Evolutionary conservation across 1,139 yeast species (phyloP).

Genomic region (Diutina pseudorugosa): DNA sequence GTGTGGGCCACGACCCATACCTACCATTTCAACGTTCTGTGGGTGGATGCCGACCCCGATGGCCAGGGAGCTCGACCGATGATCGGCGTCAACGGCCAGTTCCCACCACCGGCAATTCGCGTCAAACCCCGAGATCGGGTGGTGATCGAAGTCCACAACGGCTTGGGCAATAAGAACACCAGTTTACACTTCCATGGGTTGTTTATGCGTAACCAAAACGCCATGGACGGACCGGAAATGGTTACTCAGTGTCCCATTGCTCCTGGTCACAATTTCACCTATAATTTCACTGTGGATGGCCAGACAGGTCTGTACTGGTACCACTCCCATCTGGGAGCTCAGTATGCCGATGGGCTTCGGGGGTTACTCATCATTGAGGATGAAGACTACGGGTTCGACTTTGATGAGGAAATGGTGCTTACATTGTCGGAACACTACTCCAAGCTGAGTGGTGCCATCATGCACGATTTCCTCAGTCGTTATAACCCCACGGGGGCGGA

Average conservation of each 20-base stretch:
- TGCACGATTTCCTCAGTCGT: conserved; percentile 43
- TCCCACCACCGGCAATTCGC: conserved; percentile 66
- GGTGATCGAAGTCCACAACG: conserved; percentile 45
- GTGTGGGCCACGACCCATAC: conserved; percentile 23
- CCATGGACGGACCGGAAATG: conserved; percentile 84
- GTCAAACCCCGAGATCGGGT: conserved; percentile 55
- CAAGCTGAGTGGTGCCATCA: conserved; percentile 38
- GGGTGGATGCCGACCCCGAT: conserved; percentile 56
- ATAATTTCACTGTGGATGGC: conserved; percentile 67
- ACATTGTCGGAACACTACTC: conserved; percentile 83
- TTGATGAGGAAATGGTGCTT: conserved; percentile 65
- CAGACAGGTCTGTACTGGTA: conserved; percentile 92
- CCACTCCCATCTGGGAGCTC: conserved; percentile 79
- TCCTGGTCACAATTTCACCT: conserved; percentile 53
- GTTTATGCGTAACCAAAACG: conserved; percentile 60
- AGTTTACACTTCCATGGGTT: conserved; percentile 85
- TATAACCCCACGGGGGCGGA: conserved; percentile 96
- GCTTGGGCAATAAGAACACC: conserved; percentile 40
- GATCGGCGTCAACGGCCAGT: conserved; percentile 55
- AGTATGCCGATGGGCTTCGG: conserved; percentile 87
- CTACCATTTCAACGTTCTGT: conserved; percentile 40
- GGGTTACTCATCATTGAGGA: conserved; percentile 71
- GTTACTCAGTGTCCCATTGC: conserved; percentile 80
- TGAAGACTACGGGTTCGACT: conserved; percentile 38
- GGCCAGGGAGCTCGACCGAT: conserved; percentile 37